Evolutionary conservation across 1,284 basidiomycete genomes (phyloP), one percentile per base, ranked within the genome.

Genomic region (Fomitopsis schrenkii): DNA sequence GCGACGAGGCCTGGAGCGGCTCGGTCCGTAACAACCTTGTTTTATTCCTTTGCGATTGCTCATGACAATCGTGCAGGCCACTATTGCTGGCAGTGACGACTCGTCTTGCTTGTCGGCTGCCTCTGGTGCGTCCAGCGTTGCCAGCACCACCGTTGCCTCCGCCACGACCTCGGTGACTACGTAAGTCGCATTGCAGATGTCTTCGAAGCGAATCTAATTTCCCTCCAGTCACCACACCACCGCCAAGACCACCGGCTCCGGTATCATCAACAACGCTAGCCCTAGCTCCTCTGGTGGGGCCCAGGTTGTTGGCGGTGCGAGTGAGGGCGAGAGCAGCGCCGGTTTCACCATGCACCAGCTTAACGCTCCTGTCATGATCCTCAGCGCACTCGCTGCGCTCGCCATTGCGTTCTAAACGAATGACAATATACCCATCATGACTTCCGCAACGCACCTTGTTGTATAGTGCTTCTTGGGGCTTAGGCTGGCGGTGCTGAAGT

Each of bases 1-100:
- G 77, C 46, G 69, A 84, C 1, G 87, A 91, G 68, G 87, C 81
- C 5, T 93, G 88, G 89, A 84, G 82, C 66, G 78, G 76, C 57
- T 66, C 66, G 12, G 90, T 91, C 63, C 68, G 84, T 72, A 26
- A 58, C 55, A 26, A 48, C 30, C 30, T 1, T 26, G 53, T 9
- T 19, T 38, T 2, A 35, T 55, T 52, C 8, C 5, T 15, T 19
- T 10, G 28, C 38, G 1, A 44, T 7, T 8, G 22, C 42, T 56
- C 38, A 62, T 48, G 3, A 5, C 38, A 12, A 22, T 38, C 12
- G 6, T 42, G 4, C 38, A 91, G 89, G 76, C 89, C 65, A 83
- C 79, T 48, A 79, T 92, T 57, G 74, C 69, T 53, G 59, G 63
- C 35, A 82, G 83, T 72, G 69, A 70, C 63, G 78, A 86, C 67